These are phyloP conservation scores for Magnaporthales sp. DNA, from an alignment of 2,329 filamentous ascomycete species.

Conservation along the genomic window DNA sequence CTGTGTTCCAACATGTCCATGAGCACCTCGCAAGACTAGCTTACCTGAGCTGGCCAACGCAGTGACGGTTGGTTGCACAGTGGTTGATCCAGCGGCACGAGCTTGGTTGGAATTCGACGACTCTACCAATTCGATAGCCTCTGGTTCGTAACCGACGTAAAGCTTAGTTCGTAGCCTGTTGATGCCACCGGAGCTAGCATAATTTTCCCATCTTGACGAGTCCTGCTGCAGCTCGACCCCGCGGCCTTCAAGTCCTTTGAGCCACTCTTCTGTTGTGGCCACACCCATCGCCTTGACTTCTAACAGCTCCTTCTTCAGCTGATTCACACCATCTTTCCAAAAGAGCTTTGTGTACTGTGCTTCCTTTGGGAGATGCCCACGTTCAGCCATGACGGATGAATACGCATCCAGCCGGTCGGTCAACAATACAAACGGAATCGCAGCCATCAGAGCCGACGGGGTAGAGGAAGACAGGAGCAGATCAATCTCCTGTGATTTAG, in stretches of 20 bases:
- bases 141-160: slow-evolving; percentile 12
- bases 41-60: neutral
- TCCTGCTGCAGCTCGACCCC: slow-evolving; percentile 54
- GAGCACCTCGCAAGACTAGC: neutral
- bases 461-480: slow-evolving; percentile 53
- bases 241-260: slow-evolving; percentile 60
- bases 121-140: neutral
- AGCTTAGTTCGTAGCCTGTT: slow-evolving; percentile 25
- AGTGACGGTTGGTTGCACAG: neutral
- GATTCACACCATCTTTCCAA: slow-evolving; percentile 51
- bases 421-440: slow-evolving; percentile 60
- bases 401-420: slow-evolving; percentile 54
- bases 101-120: neutral
- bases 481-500: slow-evolving; percentile 55
- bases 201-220: slow-evolving; percentile 66
- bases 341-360: slow-evolving; percentile 57
- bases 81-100: neutral
- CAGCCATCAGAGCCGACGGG: slow-evolving; percentile 54
- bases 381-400: slow-evolving; percentile 44
- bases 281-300: slow-evolving; percentile 57
- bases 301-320: slow-evolving; percentile 53
- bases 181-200: slow-evolving; percentile 43
- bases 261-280: slow-evolving; percentile 67
- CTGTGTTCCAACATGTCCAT: neutral
- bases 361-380: slow-evolving; percentile 33